phyloP scores from a whole-genome alignment of 108 stramenopile species.

The Bacterosira constricta region DNA sequence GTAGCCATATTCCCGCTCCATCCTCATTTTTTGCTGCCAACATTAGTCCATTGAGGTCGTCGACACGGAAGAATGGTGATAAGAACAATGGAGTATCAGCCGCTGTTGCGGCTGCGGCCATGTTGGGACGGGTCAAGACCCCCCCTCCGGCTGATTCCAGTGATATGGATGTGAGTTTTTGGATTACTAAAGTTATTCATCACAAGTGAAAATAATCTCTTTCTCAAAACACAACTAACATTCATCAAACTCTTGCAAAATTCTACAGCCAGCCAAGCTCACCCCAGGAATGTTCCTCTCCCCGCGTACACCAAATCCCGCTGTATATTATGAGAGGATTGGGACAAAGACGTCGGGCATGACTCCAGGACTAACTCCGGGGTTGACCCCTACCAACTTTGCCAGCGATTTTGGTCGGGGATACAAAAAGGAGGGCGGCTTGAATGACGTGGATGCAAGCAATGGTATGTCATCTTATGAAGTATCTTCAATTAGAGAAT shows the following conservation, averaged over 20 bases:
- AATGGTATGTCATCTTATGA: constrained; percentile 47
- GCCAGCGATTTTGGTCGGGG: constrained; percentile 81
- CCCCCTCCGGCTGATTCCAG: not conserved
- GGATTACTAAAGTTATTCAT: too few relatives aligned
- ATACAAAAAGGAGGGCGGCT: constrained; percentile 21
- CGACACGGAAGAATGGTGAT: constrained; percentile 11
- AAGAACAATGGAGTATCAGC: not conserved
- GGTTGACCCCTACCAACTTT: constrained; percentile 81
- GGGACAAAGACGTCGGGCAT: not conserved
- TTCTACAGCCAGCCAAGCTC: not conserved
- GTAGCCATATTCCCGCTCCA: constrained; percentile 31
- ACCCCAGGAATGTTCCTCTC: constrained; percentile 38
- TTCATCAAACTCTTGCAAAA: not conserved
- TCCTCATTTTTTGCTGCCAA: constrained; percentile 46
- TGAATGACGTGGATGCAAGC: constrained; percentile 54
- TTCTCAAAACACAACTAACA: not conserved
- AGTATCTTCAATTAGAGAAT: too few relatives aligned
- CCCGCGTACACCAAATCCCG: constrained; percentile 23
- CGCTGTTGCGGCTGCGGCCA: not conserved
- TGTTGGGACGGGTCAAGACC: constrained; percentile 2
- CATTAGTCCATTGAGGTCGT: constrained; percentile 42
- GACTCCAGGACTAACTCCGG: not conserved
- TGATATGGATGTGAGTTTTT: not conserved
- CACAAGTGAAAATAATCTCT: not conserved
- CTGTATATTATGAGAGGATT: not conserved